Evolutionary conservation across 139 green algal species (phyloP).

Genomic region (Coelastrella sp.): DNA sequence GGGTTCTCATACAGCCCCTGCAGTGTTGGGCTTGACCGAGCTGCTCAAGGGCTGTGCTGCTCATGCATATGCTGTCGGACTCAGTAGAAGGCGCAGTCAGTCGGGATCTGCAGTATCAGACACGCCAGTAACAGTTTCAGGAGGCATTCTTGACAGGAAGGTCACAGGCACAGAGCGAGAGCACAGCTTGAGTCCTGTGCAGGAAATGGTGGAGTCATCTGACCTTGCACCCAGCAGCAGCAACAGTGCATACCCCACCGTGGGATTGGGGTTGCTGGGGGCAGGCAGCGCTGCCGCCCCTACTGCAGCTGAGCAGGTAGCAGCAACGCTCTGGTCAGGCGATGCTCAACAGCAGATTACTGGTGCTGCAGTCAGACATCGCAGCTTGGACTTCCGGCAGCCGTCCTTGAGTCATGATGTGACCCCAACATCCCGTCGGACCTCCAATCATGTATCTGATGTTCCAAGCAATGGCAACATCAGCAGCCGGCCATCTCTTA

Average conservation of each 20-base stretch:
- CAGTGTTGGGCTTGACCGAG: constrained; percentile 41
- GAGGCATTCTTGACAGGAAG: not conserved
- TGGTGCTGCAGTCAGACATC: too few relatives aligned
- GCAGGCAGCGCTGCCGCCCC: not conserved
- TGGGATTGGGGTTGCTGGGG: not conserved
- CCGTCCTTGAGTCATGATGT: not conserved
- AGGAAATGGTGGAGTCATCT: not conserved
- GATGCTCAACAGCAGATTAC: not conserved
- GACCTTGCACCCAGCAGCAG: not conserved
- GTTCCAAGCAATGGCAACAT: not conserved
- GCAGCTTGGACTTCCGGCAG: constrained; percentile 18
- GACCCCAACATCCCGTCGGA: not conserved
- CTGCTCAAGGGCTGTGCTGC: constrained; percentile 34
- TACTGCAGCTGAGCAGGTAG: not conserved
- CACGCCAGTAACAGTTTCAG: not conserved
- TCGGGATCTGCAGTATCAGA: not conserved
- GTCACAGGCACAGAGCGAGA: not conserved
- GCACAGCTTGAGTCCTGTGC: not conserved
- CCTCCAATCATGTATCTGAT: not conserved
- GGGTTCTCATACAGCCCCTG: not conserved
- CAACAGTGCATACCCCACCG: not conserved
- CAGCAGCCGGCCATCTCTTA: not conserved
- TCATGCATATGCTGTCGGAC: constrained; percentile 19
- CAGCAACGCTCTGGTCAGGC: not conserved
- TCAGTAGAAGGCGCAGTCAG: not conserved